phyloP scores from a whole-genome alignment of 768 basidiomycete species.

The Royoungia palumana region DNA sequence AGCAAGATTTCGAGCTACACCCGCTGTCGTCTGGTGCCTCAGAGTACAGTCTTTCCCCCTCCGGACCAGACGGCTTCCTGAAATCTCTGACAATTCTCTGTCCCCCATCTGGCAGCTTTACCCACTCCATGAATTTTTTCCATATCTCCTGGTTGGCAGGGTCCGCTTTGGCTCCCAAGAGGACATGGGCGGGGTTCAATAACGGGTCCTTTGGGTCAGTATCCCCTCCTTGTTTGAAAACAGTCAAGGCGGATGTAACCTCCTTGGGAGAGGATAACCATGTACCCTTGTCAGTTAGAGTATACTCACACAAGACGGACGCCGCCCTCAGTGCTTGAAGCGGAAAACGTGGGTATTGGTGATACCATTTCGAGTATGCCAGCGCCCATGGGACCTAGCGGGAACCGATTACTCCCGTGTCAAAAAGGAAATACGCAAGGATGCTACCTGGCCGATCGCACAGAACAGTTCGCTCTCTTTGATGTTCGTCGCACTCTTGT shows the following conservation, averaged over 20 bases:
- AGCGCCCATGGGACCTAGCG: slow-evolving; percentile 52
- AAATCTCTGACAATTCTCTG: slow-evolving; percentile 42
- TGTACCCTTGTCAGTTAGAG: slow-evolving; percentile 49
- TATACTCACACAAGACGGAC: slow-evolving; percentile 48
- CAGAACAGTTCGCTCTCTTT: slow-evolving; percentile 51
- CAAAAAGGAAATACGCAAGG: slow-evolving; percentile 1
- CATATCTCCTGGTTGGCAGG: slow-evolving; percentile 29
- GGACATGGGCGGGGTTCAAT: slow-evolving; percentile 48
- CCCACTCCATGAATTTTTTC: slow-evolving; percentile 44
- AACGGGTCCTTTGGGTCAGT: slow-evolving; percentile 36
- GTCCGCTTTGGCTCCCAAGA: slow-evolving; percentile 33
- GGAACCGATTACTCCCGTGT: not conserved
- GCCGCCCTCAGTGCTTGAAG: slow-evolving; percentile 47
- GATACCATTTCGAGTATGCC: slow-evolving; percentile 55
- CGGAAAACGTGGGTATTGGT: slow-evolving; percentile 54
- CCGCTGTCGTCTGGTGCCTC: slow-evolving; percentile 19
- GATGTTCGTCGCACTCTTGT: slow-evolving; percentile 59
- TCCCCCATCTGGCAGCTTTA: slow-evolving; percentile 38
- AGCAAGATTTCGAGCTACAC: too few species aligned
- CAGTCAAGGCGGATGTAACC: slow-evolving; percentile 31
- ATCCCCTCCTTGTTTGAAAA: slow-evolving; percentile 44
- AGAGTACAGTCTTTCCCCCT: slow-evolving; percentile 32
- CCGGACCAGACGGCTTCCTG: slow-evolving; percentile 21
- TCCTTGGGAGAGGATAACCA: slow-evolving; percentile 41
- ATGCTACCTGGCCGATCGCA: slow-evolving; percentile 43